A percentile compares a stretch with the other conserved stretches of the same genome.
phyloP scores from a whole-genome alignment of 345 rosid species.

The Gossypium bickii region DNA sequence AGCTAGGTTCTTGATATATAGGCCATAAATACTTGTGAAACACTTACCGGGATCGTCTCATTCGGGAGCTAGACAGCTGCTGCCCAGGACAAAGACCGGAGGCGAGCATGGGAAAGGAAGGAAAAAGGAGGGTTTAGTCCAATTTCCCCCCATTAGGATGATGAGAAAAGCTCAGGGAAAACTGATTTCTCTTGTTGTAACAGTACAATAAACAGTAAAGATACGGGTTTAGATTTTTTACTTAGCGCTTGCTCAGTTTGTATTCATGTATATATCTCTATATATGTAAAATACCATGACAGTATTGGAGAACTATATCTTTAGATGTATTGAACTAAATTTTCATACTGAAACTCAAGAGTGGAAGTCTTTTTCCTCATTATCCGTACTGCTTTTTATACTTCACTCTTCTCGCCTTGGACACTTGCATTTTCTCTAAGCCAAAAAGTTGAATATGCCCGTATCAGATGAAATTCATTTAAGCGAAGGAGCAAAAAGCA shows the following conservation, averaged over 20 bases:
- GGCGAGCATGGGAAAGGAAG: background rate
- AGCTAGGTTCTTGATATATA: background rate
- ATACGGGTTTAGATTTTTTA: constrained; percentile 11
- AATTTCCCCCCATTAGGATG: background rate
- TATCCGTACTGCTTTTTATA: background rate
- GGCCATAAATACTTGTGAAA: background rate
- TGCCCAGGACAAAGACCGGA: constrained; percentile 7
- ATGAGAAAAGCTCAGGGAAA: constrained; percentile 12
- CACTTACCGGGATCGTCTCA: background rate
- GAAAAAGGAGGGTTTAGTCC: background rate
- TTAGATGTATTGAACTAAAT: background rate
- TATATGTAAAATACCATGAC: constrained; percentile 24
- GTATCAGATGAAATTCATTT: background rate
- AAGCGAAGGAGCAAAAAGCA: background rate
- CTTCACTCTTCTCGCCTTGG: too few relatives aligned
- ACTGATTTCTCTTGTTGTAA: constrained; percentile 23
- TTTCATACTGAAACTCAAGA: constrained; percentile 5
- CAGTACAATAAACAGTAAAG: constrained; percentile 16
- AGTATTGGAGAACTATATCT: constrained; percentile 15
- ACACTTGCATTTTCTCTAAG: too few relatives aligned
- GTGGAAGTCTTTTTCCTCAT: constrained; percentile 12
- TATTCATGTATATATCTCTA: constrained; percentile 28
- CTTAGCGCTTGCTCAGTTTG: constrained; percentile 22
- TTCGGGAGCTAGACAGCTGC: constrained; percentile 14
- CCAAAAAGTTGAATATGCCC: background rate